Percentiles rank a stretch among this genome's conserved stretches.
These are phyloP conservation scores for Tetragonia tetragonoides DNA, from an alignment of 148 eudicot genomes.

Conservation along the genomic window DNA sequence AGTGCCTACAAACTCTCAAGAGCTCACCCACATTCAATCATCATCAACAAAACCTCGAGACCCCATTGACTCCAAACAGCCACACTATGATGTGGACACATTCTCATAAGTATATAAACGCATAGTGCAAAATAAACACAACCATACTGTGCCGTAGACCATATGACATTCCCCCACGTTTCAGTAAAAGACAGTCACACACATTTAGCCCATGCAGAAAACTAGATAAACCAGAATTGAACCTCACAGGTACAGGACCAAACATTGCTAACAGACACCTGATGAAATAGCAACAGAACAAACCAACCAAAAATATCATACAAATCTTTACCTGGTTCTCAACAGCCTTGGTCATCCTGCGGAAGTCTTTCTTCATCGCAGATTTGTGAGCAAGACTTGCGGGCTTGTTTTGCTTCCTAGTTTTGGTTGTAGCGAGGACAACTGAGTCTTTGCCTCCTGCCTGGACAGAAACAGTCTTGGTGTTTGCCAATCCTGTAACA, in stretches of 20 bases:
- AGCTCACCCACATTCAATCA: too few relatives aligned
- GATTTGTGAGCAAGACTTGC: slow-evolving; percentile 68
- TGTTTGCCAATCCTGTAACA: slow-evolving; percentile 74
- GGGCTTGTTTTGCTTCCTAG: slow-evolving; percentile 85
- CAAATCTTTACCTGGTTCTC: slow-evolving; percentile 60
- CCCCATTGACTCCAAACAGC: too few relatives aligned
- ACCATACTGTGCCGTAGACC: too few relatives aligned
- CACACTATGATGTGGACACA: too few relatives aligned
- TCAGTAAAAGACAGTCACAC: too few relatives aligned
- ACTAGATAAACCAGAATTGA: not conserved
- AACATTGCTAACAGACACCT: not conserved
- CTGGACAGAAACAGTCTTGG: slow-evolving; percentile 84
- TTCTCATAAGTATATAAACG: too few relatives aligned
- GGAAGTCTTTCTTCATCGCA: slow-evolving; percentile 82
- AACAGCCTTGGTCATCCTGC: slow-evolving; percentile 86
- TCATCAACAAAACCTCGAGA: too few relatives aligned
- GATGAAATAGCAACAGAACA: not conserved
- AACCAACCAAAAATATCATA: not conserved
- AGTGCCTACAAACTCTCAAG: too few relatives aligned
- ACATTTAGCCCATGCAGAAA: not conserved
- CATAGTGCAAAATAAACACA: too few relatives aligned
- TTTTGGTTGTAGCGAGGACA: slow-evolving; percentile 77
- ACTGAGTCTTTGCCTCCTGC: slow-evolving; percentile 71
- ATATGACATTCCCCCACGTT: not conserved
- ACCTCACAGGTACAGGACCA: not conserved